Evolutionary conservation across 768 basidiomycete species (phyloP).

Genomic region (Auriscalpium vulgare): DNA sequence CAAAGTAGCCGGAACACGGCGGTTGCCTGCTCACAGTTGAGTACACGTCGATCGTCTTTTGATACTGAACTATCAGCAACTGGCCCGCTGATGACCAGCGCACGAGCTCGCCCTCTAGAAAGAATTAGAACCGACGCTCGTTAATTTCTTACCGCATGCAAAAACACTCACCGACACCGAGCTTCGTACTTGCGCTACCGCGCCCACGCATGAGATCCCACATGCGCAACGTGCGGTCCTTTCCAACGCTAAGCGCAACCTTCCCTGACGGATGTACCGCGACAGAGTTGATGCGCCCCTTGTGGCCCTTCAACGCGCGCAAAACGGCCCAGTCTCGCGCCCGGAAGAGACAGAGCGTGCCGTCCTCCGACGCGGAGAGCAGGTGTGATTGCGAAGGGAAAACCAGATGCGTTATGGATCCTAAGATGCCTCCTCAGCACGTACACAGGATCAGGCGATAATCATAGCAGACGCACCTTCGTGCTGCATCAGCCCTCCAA

Average conservation of each 20-base stretch:
- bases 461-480: conserved; percentile 49
- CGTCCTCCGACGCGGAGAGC: conserved; percentile 88
- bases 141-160: background rate
- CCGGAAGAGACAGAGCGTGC: conserved; percentile 82
- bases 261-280: conserved; percentile 92
- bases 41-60: conserved; percentile 75
- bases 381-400: conserved; percentile 89
- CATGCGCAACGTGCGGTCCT: conserved; percentile 86
- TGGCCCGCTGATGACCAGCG: conserved; percentile 77
- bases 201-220: conserved; percentile 98
- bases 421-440: conserved; percentile 30
- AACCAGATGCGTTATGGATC: conserved; percentile 81
- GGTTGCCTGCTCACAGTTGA: conserved; percentile 46
- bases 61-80: conserved; percentile 73
- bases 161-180: conserved; percentile 66
- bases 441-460: background rate
- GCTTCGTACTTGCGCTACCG: conserved; percentile 79
- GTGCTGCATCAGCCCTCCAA: conserved; percentile 93
- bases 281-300: conserved; percentile 82
- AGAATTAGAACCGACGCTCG: background rate
- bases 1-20: background rate
- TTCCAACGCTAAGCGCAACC: conserved; percentile 85
- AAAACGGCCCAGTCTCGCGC: conserved; percentile 93
- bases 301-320: conserved; percentile 85
- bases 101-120: conserved; percentile 83